Conservation (phyloP, 768 basidiomycete genomes). For the Collybiopsis luxurians region DNA sequence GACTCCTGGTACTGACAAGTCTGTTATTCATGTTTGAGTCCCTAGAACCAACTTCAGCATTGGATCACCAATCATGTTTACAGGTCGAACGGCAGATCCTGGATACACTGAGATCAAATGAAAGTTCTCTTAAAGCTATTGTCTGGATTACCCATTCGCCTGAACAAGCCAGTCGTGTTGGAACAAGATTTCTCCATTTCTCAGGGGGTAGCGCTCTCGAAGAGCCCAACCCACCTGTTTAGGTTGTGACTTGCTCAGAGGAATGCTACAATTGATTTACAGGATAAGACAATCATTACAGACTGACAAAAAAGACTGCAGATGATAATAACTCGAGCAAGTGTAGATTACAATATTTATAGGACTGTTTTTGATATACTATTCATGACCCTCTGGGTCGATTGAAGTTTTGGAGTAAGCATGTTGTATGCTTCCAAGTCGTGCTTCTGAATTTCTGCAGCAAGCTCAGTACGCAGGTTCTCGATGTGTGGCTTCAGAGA, state of each 20-base stretch:
- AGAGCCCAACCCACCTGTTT: slow-evolving; percentile 20
- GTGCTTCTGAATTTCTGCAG: slow-evolving; percentile 18
- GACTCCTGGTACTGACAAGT: not conserved
- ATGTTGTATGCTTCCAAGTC: slow-evolving; percentile 22
- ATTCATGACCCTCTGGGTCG: not conserved
- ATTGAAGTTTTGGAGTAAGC: slow-evolving; percentile 20
- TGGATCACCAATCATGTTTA: slow-evolving; percentile 66
- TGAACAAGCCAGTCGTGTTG: slow-evolving; percentile 74
- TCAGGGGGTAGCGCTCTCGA: slow-evolving; percentile 42
- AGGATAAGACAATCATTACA: too few species aligned
- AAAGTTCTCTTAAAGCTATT: slow-evolving; percentile 62
- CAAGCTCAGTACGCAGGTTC: slow-evolving; percentile 17
- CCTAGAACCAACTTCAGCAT: slow-evolving; percentile 85
- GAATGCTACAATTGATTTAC: too few species aligned
- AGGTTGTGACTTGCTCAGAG: not conserved
- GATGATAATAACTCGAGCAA: too few species aligned
- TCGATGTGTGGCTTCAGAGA: slow-evolving; percentile 22
- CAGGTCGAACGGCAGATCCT: slow-evolving; percentile 65
- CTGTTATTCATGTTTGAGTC: not conserved
- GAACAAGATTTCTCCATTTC: slow-evolving; percentile 61
- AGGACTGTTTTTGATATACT: not conserved
- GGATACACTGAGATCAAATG: slow-evolving; percentile 44
- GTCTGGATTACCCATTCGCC: slow-evolving; percentile 90
- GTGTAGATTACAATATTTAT: too few species aligned
- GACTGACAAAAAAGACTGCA: too few species aligned